These are phyloP conservation scores for Elsinoe necatrix DNA, from an alignment of 2,329 filamentous ascomycete genomes.

Conservation along the genomic window DNA sequence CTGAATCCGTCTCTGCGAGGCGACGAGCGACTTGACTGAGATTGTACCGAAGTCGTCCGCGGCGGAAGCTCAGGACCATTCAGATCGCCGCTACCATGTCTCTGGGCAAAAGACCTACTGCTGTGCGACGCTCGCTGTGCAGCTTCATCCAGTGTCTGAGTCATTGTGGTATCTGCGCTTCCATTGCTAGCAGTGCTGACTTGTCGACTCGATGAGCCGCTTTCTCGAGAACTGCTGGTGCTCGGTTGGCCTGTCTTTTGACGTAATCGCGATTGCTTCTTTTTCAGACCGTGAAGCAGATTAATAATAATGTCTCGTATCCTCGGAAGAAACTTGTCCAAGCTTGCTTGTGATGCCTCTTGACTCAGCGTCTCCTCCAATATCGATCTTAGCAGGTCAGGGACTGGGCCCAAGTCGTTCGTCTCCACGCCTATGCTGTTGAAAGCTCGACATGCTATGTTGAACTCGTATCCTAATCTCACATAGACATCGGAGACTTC, in stretches of 20 bases:
- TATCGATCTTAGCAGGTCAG: constrained; percentile 80
- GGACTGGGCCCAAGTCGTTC: constrained; percentile 86
- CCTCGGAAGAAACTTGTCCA: constrained; percentile 85
- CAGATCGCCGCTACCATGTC: constrained; percentile 36
- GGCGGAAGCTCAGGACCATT: constrained; percentile 39
- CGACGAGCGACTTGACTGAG: constrained; percentile 35
- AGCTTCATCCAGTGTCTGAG: constrained; percentile 37
- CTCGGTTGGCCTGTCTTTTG: constrained; percentile 47
- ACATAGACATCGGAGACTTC: constrained; percentile 99
- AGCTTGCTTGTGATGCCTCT: constrained; percentile 84
- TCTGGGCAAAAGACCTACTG: constrained; percentile 32
- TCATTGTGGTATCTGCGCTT: constrained; percentile 37
- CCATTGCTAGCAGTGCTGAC: constrained; percentile 40
- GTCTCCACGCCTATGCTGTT: constrained; percentile 96
- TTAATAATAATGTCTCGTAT: constrained; percentile 99
- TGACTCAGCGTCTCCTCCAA: constrained; percentile 94
- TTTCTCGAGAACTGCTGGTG: constrained; percentile 21
- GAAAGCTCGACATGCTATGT: constrained; percentile 95
- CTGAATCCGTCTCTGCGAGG: constrained; percentile 35
- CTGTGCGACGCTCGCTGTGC: constrained; percentile 33
- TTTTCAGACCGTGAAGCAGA: constrained; percentile 86
- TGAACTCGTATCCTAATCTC: constrained; percentile 95
- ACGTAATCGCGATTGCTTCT: constrained; percentile 84
- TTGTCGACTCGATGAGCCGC: constrained; percentile 30
- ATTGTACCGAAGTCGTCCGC: constrained; percentile 38